These are phyloP conservation scores for Saitozyma podzolica DNA, from an alignment of 768 basidiomycete genomes.

Conservation along the genomic window DNA sequence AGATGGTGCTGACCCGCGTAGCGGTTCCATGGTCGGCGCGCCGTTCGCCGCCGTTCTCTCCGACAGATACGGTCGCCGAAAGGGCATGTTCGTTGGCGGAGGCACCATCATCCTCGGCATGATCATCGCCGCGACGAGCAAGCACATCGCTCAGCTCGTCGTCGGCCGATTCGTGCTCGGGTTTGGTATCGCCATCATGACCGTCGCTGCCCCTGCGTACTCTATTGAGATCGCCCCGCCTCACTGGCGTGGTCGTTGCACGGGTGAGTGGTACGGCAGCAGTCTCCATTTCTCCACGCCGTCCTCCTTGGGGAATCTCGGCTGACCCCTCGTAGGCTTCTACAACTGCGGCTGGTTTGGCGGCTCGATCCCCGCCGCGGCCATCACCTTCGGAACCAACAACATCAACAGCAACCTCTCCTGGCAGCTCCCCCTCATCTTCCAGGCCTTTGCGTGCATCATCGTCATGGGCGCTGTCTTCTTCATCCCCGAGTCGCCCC, in stretches of 20 bases:
- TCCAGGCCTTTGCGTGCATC: not conserved
- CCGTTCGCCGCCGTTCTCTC: not conserved
- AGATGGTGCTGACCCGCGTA: conserved; percentile 4
- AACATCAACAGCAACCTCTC: not conserved
- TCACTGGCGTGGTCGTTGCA: not conserved
- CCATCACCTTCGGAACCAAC: not conserved
- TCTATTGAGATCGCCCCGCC: not conserved
- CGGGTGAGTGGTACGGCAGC: not conserved
- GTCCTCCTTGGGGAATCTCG: no score
- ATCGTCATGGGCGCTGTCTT: not conserved
- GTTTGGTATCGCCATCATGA: not conserved
- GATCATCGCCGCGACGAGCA: not conserved
- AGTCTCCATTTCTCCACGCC: no score
- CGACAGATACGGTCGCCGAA: not conserved
- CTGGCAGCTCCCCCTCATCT: not conserved
- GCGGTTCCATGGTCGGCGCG: not conserved
- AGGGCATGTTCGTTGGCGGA: not conserved
- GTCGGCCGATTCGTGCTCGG: not conserved
- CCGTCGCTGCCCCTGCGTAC: not conserved
- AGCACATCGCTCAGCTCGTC: not conserved
- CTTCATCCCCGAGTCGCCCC: conserved; percentile 33
- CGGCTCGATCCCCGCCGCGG: not conserved
- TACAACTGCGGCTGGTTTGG: conserved; percentile 1
- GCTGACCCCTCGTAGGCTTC: not conserved
- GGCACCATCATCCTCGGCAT: not conserved